Base-by-base conservation (phyloP, 1,139 yeast genomes). In the Saccharomyces hybrid region DNA sequence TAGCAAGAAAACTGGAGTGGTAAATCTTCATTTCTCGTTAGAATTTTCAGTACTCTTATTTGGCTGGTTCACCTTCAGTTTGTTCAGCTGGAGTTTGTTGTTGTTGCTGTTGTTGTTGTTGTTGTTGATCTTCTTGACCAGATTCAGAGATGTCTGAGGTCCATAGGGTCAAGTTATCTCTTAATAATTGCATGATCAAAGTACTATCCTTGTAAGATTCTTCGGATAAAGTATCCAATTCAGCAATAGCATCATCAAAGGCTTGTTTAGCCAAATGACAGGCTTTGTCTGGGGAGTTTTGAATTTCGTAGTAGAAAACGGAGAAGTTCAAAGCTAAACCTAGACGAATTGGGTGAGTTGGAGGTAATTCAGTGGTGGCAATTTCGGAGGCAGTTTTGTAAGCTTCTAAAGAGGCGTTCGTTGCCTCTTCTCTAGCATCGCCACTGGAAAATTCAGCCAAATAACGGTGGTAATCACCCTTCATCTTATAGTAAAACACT, bases 401-500 rank as follows among this genome's bases (percentile, higher is more conserved):
- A 62, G 97, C 91, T 73, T 88, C 96, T 72, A 90, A 83, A 51
- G 98, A 91, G 66, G 86, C 81, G 68, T 88, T 93, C 55, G 98
- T 95, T 62, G 97, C 95, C 64, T 82, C 91, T 74, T 89, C 88
- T 73, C 97, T 88, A 78, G 88, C 88, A 66, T 88, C 97, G 63
- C 89, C 83, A 64, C 84, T 79, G 61, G 97, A 95, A 71, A 93
- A 91, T 78, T 93, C 99, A 60, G 98, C 97, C 76, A 91, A 82
- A 76, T 93, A 93, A 78, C 98, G 96, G 81, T 90, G 96, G 81
- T 93, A 93, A 75, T 93, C 99, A 78, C 98, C 99, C 81, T 91
- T 91, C 98, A 93, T 91, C 83, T 93, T 93, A 79, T 88, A 89
- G 82, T 93, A 93, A 77, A 93, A 93, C 57, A 93, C 98, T 81